Evolutionary conservation across 2,329 filamentous ascomycete species (phyloP), one percentile per base, ranked within the genome.

Genomic region (Trichophyton verrucosum): DNA sequence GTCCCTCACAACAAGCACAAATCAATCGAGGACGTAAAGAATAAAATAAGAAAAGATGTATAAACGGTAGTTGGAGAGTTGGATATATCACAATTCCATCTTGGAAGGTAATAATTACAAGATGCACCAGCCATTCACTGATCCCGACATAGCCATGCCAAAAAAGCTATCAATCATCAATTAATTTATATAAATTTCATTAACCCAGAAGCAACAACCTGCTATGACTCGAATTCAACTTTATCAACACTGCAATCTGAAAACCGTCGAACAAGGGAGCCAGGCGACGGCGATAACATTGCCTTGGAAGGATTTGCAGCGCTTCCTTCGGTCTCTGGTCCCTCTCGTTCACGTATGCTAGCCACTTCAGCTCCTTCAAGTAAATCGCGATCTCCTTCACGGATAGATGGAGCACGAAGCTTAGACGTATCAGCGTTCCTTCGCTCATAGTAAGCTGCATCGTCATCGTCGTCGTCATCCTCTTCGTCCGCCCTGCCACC

Each of bases 401-500:
- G 24, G 69, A 15, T 72, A 71, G 3, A 72, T 68, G 64, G 72
- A 9, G 63, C 59, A 49, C 64, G 65, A 30, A 59, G 64, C 20
- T 61, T 68, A 22, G 67, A 63, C 2, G 33, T 27, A 40, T 58
- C 61, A 24, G 47, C 57, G 33, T 55, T 55, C 56, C 67, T 69
- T 47, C 69, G 72, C 33, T 69, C 61, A 70, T 66, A 72, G 73
- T 64, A 76, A 33, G 75, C 76, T 27, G 77, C 79, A 60, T 68
- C 68, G 49, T 84, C 81, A 22, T 83, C 83, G 22, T 76, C 77
- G 40, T 78, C 79, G 57, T 69, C 69, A 44, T 84, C 82, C 22
- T 83, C 83, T 11, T 88, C 86, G 2, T 88, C 87, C 0, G 87
- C 86, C 0, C 90, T 87, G 0, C 85, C 82, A 79, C 51, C 81